These are phyloP conservation scores for Helenozyma rhizophorensis DNA, from an alignment of 805 yeast genomes.

Conservation along the genomic window DNA sequence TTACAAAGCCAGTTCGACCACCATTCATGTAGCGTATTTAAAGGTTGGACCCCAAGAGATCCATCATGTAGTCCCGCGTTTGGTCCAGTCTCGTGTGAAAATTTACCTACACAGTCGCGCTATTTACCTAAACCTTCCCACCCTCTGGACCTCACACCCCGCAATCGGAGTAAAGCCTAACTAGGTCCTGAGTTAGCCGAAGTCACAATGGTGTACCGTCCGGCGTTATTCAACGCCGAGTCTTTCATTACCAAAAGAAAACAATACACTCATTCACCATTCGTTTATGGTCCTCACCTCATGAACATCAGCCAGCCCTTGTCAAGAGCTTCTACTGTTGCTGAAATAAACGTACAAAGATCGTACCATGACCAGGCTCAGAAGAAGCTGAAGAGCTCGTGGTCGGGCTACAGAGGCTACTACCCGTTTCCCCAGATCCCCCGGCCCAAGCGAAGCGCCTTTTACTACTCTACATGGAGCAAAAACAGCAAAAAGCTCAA, in stretches of 20 bases:
- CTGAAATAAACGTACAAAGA: slow-evolving; percentile 26
- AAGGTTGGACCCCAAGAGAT: no score
- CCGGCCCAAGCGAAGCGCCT: slow-evolving; percentile 50
- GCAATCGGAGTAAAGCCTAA: no score
- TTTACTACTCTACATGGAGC: slow-evolving; percentile 47
- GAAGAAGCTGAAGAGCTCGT: slow-evolving; percentile 16
- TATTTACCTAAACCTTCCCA: no score
- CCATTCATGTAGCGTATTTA: no score
- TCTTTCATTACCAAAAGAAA: slow-evolving; percentile 11
- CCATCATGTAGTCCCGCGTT: no score
- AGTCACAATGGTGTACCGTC: slow-evolving; percentile 16
- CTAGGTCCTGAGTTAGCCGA: no score
- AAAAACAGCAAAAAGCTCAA: slow-evolving; percentile 11
- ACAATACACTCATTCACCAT: slow-evolving; percentile 19
- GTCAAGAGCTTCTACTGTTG: slow-evolving; percentile 36
- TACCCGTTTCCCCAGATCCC: slow-evolving; percentile 47
- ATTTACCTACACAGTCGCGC: no score
- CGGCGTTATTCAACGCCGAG: slow-evolving; percentile 12
- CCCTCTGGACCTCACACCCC: no score
- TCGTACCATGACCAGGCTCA: slow-evolving; percentile 8
- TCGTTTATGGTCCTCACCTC: slow-evolving; percentile 29
- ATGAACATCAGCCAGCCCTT: slow-evolving; percentile 41
- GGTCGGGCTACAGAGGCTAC: slow-evolving; percentile 26
- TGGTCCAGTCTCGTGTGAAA: no score
- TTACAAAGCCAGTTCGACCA: no score